Conservation (phyloP, 345 rosid species). For the Excoecaria agallocha region DNA sequence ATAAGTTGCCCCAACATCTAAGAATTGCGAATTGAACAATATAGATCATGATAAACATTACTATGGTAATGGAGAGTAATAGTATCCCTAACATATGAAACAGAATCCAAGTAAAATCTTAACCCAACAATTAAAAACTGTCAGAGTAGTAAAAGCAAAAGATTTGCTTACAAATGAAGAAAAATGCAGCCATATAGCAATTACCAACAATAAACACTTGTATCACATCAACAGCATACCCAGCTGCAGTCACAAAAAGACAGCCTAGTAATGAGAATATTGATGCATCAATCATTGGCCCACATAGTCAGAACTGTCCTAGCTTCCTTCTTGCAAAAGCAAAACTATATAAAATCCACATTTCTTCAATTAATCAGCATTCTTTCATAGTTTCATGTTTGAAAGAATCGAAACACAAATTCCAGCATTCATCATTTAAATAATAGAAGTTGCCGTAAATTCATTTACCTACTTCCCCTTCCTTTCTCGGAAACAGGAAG, state of each 20-base stretch:
- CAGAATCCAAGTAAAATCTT: background rate
- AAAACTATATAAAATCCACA: background rate
- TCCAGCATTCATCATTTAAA: background rate
- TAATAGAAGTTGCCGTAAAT: no score
- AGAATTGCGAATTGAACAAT: background rate
- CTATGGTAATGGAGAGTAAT: no score
- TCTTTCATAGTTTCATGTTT: background rate
- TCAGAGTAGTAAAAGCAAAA: background rate
- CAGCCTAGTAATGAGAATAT: background rate
- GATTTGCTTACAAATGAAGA: background rate
- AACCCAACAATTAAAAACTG: background rate
- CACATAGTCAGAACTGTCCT: background rate
- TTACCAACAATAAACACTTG: background rate
- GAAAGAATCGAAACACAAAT: background rate
- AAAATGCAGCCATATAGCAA: background rate
- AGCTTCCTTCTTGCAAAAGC: background rate
- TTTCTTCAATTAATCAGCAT: background rate
- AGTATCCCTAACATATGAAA: no score
- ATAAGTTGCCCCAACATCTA: background rate
- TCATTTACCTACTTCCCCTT: background rate
- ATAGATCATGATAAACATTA: no score
- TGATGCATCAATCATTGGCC: background rate
- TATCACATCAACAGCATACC: background rate
- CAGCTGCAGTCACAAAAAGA: background rate
- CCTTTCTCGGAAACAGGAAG: slow-evolving; percentile 11